These are phyloP conservation scores for Blastobotrys arbuscula DNA, from an alignment of 1,139 yeast genomes.

Conservation along the genomic window DNA sequence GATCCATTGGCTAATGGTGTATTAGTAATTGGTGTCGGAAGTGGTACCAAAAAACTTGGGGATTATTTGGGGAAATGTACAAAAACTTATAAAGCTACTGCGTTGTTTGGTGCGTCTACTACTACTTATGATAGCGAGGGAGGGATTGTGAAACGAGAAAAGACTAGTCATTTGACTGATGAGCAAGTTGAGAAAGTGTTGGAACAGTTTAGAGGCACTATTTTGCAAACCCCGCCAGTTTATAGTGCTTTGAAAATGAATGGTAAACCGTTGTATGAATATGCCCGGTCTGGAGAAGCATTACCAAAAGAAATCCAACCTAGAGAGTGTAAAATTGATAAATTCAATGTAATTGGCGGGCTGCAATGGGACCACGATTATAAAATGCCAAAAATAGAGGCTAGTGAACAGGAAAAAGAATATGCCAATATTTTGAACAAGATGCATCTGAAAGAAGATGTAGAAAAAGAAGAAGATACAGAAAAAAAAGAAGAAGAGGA, in stretches of 20 bases:
- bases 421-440: conserved; percentile 36
- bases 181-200: conserved; percentile 48
- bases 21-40: conserved; percentile 81
- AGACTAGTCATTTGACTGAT: conserved; percentile 52
- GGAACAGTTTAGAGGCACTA: conserved; percentile 64
- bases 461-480: conserved; percentile 13
- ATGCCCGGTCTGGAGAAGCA: conserved; percentile 84
- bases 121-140: conserved; percentile 96
- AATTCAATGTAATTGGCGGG: conserved; percentile 47
- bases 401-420: conserved; percentile 30
- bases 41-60: conserved; percentile 78
- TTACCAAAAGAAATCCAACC: conserved; percentile 76
- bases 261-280: conserved; percentile 90
- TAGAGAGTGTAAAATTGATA: conserved; percentile 60
- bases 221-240: conserved; percentile 90
- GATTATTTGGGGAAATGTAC: conserved; percentile 58
- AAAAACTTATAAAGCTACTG: conserved; percentile 76
- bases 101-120: conserved; percentile 82
- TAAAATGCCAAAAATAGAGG: conserved; percentile 32
- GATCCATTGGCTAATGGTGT: conserved; percentile 96
- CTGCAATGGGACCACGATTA: conserved; percentile 55
- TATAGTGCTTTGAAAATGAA: conserved; percentile 91
- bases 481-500: conserved; percentile 15
- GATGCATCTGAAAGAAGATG: conserved; percentile 14
- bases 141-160: conserved; percentile 56